phyloP scores from a whole-genome alignment of 345 rosid species.

The Raphanus raphanistrum region DNA sequence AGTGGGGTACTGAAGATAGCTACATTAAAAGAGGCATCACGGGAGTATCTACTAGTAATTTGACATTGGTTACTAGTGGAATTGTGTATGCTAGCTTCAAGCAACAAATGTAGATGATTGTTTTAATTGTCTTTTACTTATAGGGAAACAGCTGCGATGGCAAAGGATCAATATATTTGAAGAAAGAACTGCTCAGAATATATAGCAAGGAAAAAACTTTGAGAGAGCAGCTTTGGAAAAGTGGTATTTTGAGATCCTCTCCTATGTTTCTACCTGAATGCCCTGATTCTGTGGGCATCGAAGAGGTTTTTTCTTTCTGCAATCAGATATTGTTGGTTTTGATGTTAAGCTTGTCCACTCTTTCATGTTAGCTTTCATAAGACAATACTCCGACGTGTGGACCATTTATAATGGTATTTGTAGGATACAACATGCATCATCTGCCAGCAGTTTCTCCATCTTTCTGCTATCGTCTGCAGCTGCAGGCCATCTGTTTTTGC shows the following conservation, averaged over 20 bases:
- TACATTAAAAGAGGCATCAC: slow-evolving; percentile 1
- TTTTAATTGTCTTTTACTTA: slow-evolving; percentile 11
- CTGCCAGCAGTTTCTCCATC: slow-evolving; percentile 86
- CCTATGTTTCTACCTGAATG: slow-evolving; percentile 62
- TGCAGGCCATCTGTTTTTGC: slow-evolving; percentile 83
- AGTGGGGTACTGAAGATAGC: background rate
- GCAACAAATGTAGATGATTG: slow-evolving; percentile 20
- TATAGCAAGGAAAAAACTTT: slow-evolving; percentile 64
- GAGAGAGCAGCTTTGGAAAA: slow-evolving; percentile 86
- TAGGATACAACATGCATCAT: slow-evolving; percentile 90
- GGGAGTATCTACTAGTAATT: slow-evolving; percentile 3
- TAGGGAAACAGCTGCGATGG: slow-evolving; percentile 51
- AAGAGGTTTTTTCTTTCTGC: slow-evolving; percentile 64
- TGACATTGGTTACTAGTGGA: background rate
- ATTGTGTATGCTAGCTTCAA: slow-evolving; percentile 10
- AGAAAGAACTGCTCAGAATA: slow-evolving; percentile 71
- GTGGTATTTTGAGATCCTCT: slow-evolving; percentile 78
- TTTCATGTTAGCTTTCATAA: slow-evolving; percentile 14
- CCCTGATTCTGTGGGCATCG: slow-evolving; percentile 82
- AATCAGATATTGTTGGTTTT: slow-evolving; percentile 32
- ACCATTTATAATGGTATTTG: slow-evolving; percentile 36
- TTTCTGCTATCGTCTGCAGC: slow-evolving; percentile 72
- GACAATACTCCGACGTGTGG: slow-evolving; percentile 13
- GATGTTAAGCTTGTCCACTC: background rate
- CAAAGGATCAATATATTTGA: slow-evolving; percentile 62